Percentiles rank a stretch among this genome's conserved stretches.
phyloP scores from a whole-genome alignment of 1,139 yeast genomes.

The Yamadazyma taylorii region DNA sequence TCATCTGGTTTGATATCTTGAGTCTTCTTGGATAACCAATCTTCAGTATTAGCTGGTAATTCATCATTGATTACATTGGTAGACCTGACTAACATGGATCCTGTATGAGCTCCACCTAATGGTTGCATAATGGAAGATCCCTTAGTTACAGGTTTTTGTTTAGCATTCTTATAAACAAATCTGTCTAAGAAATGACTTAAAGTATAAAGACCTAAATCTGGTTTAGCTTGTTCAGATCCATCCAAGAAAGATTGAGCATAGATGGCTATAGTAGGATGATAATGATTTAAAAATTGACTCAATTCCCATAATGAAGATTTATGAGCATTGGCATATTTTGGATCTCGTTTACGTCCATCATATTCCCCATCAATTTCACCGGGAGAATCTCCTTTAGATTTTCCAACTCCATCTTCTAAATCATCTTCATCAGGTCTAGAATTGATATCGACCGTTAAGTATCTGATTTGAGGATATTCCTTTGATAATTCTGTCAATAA shows the following conservation, averaged over 20 bases:
- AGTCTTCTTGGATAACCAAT: constrained; percentile 72
- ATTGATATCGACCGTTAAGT: constrained; percentile 41
- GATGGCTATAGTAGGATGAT: constrained; percentile 86
- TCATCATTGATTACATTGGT: constrained; percentile 48
- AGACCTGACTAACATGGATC: constrained; percentile 68
- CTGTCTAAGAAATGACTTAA: constrained; percentile 90
- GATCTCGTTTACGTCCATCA: constrained; percentile 90
- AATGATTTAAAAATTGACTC: constrained; percentile 69
- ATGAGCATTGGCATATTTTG: constrained; percentile 80
- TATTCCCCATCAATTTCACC: constrained; percentile 52
- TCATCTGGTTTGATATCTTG: constrained; percentile 84
- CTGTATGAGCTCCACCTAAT: constrained; percentile 86
- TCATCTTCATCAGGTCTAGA: constrained; percentile 37
- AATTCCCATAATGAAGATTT: constrained; percentile 87
- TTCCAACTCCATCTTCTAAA: constrained; percentile 23
- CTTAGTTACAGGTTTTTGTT: constrained; percentile 65
- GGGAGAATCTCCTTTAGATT: constrained; percentile 16
- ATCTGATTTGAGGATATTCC: constrained; percentile 42
- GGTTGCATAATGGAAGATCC: constrained; percentile 98
- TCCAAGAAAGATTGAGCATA: constrained; percentile 69
- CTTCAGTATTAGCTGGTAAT: constrained; percentile 75
- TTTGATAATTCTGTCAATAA: constrained; percentile 65
- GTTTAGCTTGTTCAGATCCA: constrained; percentile 52
- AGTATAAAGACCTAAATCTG: constrained; percentile 87
- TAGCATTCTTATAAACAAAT: constrained; percentile 92